Base-by-base conservation (phyloP, 2,329 filamentous ascomycete genomes). In the Aspergillus ochraceoroseus region DNA sequence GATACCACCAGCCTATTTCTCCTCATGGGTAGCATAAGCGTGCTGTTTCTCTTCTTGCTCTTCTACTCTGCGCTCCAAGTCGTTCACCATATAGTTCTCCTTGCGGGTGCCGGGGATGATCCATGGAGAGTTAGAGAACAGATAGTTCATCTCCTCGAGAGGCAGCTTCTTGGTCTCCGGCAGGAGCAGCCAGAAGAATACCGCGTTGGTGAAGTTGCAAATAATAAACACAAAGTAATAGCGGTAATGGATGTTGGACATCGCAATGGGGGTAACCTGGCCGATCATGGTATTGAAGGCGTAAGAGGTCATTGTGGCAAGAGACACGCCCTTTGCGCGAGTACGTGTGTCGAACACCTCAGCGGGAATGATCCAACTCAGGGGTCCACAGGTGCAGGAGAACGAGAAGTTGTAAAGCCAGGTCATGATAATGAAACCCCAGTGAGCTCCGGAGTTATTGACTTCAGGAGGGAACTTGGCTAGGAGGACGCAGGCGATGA, bases 371-470 rank as follows among this genome's bases (percentile, higher is more conserved):
- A 77, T 76, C 73, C 74, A 79, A 13, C 75, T 72, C 1, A 87
- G 65, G 0, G 84, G 83, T 14, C 84, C 84, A 44, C 81, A 85
- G 2, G 82, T 83, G 22, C 75, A 74, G 3, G 75, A 82, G 71
- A 87, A 88, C 28, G 74, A 82, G 67, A 87, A 83, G 65, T 89
- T 88, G 72, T 86, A 89, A 1, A 85, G 59, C 85, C 85, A 89
- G 1, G 84, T 89, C 53, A 80, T 75, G 41, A 77, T 71, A 46
- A 89, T 89, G 63, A 89, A 90, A 1, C 78, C 57, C 58, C 58
- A 59, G 43, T 61, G 57, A 13, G 58, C 47, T 43, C 58, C 53
- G n/a, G 37, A 49, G 48, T 70, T 66, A 32, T 61, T 63, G 1
- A 61, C 62, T 2, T 73, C 68, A 1, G 83, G 76, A 1, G 83